A percentile compares a stretch with the other conserved stretches of the same genome.
These are phyloP conservation scores for maize (Zea mays) DNA, from an alignment of 176 grass and related monocot genomes.

Conservation along the genomic window DNA sequence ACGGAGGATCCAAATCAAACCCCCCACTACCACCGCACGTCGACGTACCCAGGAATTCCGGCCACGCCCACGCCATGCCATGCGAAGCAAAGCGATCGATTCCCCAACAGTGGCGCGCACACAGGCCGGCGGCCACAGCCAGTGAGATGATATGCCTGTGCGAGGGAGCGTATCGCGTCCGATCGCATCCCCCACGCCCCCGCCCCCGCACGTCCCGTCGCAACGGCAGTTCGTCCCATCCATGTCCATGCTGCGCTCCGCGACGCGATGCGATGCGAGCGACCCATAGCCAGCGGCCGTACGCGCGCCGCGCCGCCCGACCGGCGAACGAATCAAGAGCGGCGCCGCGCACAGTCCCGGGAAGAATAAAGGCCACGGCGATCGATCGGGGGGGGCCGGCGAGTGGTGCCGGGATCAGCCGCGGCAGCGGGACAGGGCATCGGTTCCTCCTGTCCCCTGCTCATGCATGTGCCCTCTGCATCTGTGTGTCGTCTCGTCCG, in stretches of 20 bases:
- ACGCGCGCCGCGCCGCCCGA: not conserved
- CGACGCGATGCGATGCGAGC: not conserved
- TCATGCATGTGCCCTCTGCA: no score
- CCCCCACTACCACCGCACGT: not conserved
- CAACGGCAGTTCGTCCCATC: constrained; percentile 25
- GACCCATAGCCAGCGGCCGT: not conserved
- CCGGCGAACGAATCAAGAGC: not conserved
- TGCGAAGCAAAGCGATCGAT: not conserved
- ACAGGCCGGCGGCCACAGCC: not conserved
- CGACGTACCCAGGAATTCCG: not conserved
- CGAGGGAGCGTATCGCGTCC: not conserved
- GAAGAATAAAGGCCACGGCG: constrained; percentile 29
- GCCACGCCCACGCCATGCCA: not conserved
- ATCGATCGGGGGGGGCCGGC: not conserved
- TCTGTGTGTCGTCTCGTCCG: no score
- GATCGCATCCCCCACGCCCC: not conserved
- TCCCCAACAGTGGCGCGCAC: not conserved
- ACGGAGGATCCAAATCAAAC: constrained; percentile 11
- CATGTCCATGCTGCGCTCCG: not conserved
- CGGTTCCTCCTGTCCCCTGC: no score
- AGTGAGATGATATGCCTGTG: constrained; percentile 10
- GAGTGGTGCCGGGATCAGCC: no score
- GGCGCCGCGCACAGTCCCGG: constrained; percentile 5
- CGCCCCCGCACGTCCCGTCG: not conserved
- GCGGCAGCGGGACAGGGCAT: no score